These are phyloP conservation scores for Metschnikowia santaceciliae DNA, from an alignment of 805 yeast species.

Conservation along the genomic window DNA sequence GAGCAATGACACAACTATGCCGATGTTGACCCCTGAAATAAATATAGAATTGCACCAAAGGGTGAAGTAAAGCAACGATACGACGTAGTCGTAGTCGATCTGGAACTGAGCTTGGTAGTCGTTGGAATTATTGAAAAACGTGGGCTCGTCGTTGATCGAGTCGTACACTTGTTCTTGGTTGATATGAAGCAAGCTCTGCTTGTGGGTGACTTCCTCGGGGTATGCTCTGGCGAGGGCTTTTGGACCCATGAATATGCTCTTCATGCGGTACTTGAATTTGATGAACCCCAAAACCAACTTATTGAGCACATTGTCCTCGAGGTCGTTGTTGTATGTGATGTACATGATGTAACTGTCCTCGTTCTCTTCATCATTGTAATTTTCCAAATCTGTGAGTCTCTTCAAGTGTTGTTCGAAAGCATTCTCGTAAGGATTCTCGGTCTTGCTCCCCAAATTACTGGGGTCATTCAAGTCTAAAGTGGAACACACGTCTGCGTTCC, in stretches of 20 bases:
- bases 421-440: conserved; percentile 4
- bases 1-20: conserved; percentile 33
- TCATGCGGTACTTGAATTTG: conserved; percentile 20
- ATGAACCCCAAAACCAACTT: conserved; percentile 21
- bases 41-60: conserved; percentile 33
- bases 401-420: conserved; percentile 4
- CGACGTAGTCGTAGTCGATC: conserved; percentile 33
- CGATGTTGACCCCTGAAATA: conserved; percentile 37
- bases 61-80: conserved; percentile 35
- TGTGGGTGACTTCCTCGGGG: not conserved
- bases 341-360: conserved; percentile 24
- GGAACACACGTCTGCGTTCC: not conserved
- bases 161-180: conserved; percentile 22
- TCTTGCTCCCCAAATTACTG: not conserved
- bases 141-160: conserved; percentile 33
- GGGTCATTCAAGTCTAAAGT: not conserved
- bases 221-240: not conserved
- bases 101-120: conserved; percentile 26
- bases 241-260: conserved; percentile 8
- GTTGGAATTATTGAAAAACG: conserved; percentile 20
- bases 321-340: conserved; percentile 19
- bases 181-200: conserved; percentile 4
- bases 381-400: conserved; percentile 12
- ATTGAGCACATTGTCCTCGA: conserved; percentile 18
- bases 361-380: conserved; percentile 17